These are phyloP conservation scores for Saccharum spontaneum DNA, from an alignment of 176 grass and related monocot species.

Conservation along the genomic window DNA sequence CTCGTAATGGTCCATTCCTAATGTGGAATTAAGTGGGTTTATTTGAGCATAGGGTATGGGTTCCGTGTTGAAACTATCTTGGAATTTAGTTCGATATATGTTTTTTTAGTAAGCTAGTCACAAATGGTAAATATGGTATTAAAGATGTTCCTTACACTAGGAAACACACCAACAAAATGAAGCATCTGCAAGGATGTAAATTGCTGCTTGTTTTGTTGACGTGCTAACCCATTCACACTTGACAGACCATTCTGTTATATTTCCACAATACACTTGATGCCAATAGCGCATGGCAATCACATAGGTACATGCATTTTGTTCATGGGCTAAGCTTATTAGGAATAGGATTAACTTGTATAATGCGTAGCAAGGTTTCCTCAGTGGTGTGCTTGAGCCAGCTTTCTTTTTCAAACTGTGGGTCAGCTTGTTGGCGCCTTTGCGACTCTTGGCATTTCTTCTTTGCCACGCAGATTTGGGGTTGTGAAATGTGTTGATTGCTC, in stretches of 20 bases:
- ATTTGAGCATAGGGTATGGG: background rate
- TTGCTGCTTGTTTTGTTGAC: background rate
- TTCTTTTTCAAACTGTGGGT: background rate
- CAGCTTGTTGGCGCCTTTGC: background rate
- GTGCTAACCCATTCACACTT: background rate
- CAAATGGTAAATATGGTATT: background rate
- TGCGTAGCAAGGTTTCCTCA: too few relatives aligned
- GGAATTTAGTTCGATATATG: background rate
- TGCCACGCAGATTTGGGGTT: background rate
- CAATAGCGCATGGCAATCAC: slow-evolving; percentile 13
- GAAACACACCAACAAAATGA: background rate
- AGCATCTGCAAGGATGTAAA: slow-evolving; percentile 2
- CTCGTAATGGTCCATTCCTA: background rate
- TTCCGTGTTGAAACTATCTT: background rate
- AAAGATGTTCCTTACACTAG: background rate
- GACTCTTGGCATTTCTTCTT: background rate
- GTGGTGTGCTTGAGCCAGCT: background rate
- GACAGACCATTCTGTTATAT: slow-evolving; percentile 14
- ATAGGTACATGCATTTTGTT: background rate
- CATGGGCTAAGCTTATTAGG: background rate
- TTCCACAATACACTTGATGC: slow-evolving; percentile 26
- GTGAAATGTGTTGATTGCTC: background rate
- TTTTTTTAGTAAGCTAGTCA: slow-evolving; percentile 6
- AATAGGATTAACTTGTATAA: too few relatives aligned
- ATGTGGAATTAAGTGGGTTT: background rate